phyloP scores from a whole-genome alignment of 2,329 filamentous ascomycete species.

The Basipetospora chlamydospora region DNA sequence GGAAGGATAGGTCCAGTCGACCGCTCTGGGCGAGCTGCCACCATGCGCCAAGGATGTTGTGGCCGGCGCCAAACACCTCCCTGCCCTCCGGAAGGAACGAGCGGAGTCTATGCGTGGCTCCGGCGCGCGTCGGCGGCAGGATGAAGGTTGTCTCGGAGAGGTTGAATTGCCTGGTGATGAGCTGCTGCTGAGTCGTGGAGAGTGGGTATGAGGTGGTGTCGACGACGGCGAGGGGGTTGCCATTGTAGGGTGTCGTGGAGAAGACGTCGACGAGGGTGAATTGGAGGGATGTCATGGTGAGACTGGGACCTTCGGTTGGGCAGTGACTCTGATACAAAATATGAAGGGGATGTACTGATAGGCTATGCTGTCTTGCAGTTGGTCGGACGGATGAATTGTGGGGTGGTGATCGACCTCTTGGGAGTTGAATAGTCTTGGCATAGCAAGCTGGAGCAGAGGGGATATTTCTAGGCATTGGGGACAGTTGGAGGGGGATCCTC shows the following conservation, averaged over 20 bases:
- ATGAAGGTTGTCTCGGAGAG: conserved; percentile 51
- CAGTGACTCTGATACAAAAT: no score
- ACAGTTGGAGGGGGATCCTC: no score
- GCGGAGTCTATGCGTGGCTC: conserved; percentile 8
- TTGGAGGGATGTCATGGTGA: conserved; percentile 25
- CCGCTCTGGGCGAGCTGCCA: conserved; percentile 10
- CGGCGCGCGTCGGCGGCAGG: conserved; percentile 10
- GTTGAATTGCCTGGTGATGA: conserved; percentile 48
- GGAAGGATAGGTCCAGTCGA: conserved; percentile 6
- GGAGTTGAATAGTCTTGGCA: no score
- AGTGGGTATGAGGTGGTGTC: conserved; percentile 20
- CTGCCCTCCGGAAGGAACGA: conserved; percentile 11
- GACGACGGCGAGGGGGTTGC: conserved; percentile 48
- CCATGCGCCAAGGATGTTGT: conserved; percentile 13
- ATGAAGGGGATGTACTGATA: no score
- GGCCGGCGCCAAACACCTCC: conserved; percentile 11
- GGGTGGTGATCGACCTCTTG: no score
- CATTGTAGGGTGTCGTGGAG: conserved; percentile 32
- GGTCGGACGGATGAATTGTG: no score
- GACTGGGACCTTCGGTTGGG: no score
- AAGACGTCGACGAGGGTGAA: conserved; percentile 46
- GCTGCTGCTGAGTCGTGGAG: conserved; percentile 38
- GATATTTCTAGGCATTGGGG: no score
- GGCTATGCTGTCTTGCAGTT: no score
- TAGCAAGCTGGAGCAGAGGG: no score